Conservation (phyloP, 495 filamentous ascomycete species). For the Bacidia rubella region DNA sequence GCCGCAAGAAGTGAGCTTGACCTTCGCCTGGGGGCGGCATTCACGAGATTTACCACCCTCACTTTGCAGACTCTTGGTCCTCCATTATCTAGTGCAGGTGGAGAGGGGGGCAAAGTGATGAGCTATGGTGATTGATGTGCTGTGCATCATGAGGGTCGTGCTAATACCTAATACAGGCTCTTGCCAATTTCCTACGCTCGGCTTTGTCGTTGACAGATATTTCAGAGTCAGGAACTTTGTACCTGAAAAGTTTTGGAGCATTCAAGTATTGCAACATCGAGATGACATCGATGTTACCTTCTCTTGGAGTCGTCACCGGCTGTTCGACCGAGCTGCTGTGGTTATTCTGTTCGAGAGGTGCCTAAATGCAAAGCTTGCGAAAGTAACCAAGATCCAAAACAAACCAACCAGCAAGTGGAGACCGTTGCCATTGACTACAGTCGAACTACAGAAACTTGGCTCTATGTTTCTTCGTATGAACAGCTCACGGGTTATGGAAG, state of each 20-base stretch:
- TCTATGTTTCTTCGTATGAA: slow-evolving; percentile 73
- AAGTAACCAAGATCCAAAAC: slow-evolving; percentile 67
- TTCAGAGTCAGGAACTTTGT: slow-evolving; percentile 85
- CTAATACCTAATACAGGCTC: too few relatives aligned
- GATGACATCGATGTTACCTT: slow-evolving; percentile 75
- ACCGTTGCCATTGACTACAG: slow-evolving; percentile 83
- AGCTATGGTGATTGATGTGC: slow-evolving; percentile 70
- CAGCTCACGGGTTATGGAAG: slow-evolving; percentile 75
- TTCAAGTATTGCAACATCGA: slow-evolving; percentile 67
- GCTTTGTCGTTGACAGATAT: slow-evolving; percentile 94
- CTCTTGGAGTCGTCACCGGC: slow-evolving; percentile 63
- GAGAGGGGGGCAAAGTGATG: slow-evolving; percentile 40
- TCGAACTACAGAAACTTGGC: slow-evolving; percentile 98
- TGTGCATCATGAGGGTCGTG: too few relatives aligned
- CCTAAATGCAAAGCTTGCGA: slow-evolving; percentile 59
- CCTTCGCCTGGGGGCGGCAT: slow-evolving; percentile 77
- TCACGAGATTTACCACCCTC: slow-evolving; percentile 77
- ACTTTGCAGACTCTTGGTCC: slow-evolving; percentile 55
- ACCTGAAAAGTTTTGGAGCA: slow-evolving; percentile 82
- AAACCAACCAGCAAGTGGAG: slow-evolving; percentile 93
- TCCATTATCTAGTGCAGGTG: slow-evolving; percentile 24
- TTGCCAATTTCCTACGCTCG: slow-evolving; percentile 92
- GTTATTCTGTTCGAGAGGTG: slow-evolving; percentile 77
- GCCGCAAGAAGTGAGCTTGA: slow-evolving; percentile 85
- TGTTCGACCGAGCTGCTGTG: slow-evolving; percentile 80